Percentiles rank a stretch among this genome's conserved stretches.
Conservation (phyloP, 352 stramenopile species). For the Phytophthora idaei region DNA sequence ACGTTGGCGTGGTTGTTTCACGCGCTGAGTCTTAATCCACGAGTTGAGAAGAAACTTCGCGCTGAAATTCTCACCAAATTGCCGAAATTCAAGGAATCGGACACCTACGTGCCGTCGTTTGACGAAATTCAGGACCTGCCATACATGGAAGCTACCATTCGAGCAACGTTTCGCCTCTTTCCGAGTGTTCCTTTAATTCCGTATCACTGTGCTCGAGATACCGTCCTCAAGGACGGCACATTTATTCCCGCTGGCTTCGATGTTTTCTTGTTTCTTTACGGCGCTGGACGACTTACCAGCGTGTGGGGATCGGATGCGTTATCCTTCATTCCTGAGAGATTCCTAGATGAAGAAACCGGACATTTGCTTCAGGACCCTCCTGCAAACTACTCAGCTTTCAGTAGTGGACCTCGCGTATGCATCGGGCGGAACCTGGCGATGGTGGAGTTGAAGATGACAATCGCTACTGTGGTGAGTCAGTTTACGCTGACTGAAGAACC, state of each 20-base stretch:
- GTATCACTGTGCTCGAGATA: slow-evolving; percentile 39
- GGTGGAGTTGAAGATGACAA: slow-evolving; percentile 28
- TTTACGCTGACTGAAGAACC: slow-evolving; percentile 16
- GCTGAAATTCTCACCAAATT: slow-evolving; percentile 35
- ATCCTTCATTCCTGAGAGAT: slow-evolving; percentile 48
- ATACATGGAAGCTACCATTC: slow-evolving; percentile 32
- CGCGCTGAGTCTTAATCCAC: slow-evolving; percentile 43
- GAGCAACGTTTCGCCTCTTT: slow-evolving; percentile 25
- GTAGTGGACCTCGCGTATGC: slow-evolving; percentile 14
- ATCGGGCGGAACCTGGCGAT: slow-evolving; percentile 20
- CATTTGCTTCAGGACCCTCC: slow-evolving; percentile 6
- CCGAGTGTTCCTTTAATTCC: slow-evolving; percentile 43
- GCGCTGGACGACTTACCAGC: slow-evolving; percentile 35
- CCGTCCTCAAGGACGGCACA: slow-evolving; percentile 46
- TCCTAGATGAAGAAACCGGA: slow-evolving; percentile 27
- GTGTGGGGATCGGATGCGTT: slow-evolving; percentile 46
- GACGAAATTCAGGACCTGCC: slow-evolving; percentile 13
- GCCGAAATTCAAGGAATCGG: slow-evolving; percentile 3
- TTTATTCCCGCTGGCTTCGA: slow-evolving; percentile 31
- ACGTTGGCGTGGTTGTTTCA: slow-evolving; percentile 60
- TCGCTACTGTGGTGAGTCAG: slow-evolving; percentile 10
- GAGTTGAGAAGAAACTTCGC: slow-evolving; percentile 35
- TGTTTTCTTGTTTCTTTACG: slow-evolving; percentile 39
- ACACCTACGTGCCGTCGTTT: slow-evolving; percentile 12
- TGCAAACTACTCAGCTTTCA: slow-evolving; percentile 17